These are phyloP conservation scores for Alternaria gaisen DNA, from an alignment of 2,329 filamentous ascomycete genomes.

Conservation along the genomic window DNA sequence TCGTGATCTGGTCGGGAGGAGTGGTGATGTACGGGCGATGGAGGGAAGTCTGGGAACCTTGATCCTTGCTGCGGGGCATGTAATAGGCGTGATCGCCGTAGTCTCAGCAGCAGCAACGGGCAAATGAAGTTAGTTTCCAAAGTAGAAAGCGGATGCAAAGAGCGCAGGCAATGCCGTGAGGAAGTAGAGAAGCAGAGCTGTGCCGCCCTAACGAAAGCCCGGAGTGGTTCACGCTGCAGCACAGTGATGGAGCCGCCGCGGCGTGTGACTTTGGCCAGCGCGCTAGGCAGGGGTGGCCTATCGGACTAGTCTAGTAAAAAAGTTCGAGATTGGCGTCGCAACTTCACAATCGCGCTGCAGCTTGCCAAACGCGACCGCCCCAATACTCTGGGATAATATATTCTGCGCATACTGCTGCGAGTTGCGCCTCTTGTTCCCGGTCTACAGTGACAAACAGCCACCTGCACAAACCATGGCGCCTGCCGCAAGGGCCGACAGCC, in stretches of 20 bases:
- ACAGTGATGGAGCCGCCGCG: slow-evolving; percentile 30
- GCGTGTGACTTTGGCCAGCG: slow-evolving; percentile 26
- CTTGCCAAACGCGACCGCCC: slow-evolving; percentile 8
- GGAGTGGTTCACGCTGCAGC: slow-evolving; percentile 31
- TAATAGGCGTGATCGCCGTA: slow-evolving; percentile 42
- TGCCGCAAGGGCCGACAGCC: slow-evolving; percentile 54
- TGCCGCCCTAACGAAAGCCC: slow-evolving; percentile 41
- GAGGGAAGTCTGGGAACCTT: slow-evolving; percentile 44
- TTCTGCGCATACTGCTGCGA: slow-evolving; percentile 1
- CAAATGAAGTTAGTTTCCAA: slow-evolving; percentile 31
- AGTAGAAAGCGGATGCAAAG: slow-evolving; percentile 33
- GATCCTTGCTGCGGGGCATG: slow-evolving; percentile 50
- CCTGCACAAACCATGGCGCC: slow-evolving; percentile 37
- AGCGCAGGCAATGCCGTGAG: slow-evolving; percentile 22
- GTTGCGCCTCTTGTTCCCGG: slow-evolving; percentile 9
- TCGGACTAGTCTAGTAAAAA: slow-evolving; percentile 23
- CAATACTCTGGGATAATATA: background rate
- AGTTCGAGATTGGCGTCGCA: slow-evolving; percentile 18
- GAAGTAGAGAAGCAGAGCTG: slow-evolving; percentile 33
- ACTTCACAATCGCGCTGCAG: slow-evolving; percentile 11
- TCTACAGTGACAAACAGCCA: background rate
- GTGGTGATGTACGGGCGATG: slow-evolving; percentile 41
- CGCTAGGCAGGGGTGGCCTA: slow-evolving; percentile 27
- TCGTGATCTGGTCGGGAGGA: slow-evolving; percentile 33
- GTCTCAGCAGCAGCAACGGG: slow-evolving; percentile 33